Evolutionary conservation across 2,329 filamentous ascomycete species (phyloP).

Genomic region (Monosporascus sp.): DNA sequence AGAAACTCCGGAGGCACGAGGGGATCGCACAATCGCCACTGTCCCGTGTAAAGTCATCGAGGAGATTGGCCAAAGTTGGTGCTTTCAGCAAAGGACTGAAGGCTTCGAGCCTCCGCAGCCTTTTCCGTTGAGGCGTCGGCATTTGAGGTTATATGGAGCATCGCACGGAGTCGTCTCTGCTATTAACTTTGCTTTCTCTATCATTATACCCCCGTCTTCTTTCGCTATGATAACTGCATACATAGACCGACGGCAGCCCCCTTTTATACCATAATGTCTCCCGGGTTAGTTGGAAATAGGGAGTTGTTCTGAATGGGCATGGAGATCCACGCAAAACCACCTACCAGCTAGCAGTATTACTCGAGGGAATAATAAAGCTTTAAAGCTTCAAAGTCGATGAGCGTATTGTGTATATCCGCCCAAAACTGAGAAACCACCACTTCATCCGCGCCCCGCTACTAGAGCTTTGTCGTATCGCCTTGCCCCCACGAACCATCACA

Average conservation of each 20-base stretch:
- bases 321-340: too few species aligned
- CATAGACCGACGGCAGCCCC: slow-evolving; percentile 6
- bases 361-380: background rate
- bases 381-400: too few species aligned
- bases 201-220: slow-evolving; percentile 13
- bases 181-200: slow-evolving; percentile 10
- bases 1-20: slow-evolving; percentile 10
- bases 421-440: too few species aligned
- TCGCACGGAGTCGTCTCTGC: slow-evolving; percentile 3
- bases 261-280: background rate
- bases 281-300: background rate
- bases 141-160: background rate
- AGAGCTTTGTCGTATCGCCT: too few species aligned
- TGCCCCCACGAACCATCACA: too few species aligned
- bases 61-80: slow-evolving; percentile 33
- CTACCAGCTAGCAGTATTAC: too few species aligned
- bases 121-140: slow-evolving; percentile 35
- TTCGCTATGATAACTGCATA: slow-evolving; percentile 8
- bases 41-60: slow-evolving; percentile 23
- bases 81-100: slow-evolving; percentile 32
- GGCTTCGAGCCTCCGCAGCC: slow-evolving; percentile 36
- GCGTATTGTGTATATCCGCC: too few species aligned
- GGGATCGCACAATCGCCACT: slow-evolving; percentile 14
- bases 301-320: background rate
- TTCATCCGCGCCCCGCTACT: too few species aligned